Evolutionary conservation across 805 yeast species (phyloP).

Genomic region (Danielozyma ontarioensis): DNA sequence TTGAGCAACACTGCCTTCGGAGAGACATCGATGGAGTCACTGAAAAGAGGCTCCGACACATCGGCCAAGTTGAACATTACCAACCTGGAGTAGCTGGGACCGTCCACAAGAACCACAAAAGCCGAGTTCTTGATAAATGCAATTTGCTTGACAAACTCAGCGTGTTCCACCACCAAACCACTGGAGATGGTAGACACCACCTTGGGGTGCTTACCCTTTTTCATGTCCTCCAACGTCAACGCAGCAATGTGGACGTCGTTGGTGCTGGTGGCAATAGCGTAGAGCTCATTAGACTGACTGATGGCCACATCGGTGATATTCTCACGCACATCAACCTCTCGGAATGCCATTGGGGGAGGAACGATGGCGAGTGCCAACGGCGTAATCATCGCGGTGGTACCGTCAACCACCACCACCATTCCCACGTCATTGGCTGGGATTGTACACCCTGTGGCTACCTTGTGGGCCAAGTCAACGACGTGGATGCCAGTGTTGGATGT

Average conservation of each 20-base stretch:
- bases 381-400: constrained; percentile 62
- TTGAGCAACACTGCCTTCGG: constrained; percentile 54
- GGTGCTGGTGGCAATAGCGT: constrained; percentile 54
- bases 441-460: constrained; percentile 64
- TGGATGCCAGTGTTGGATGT: constrained; percentile 43
- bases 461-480: constrained; percentile 63
- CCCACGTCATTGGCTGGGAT: constrained; percentile 69
- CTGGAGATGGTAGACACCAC: constrained; percentile 25
- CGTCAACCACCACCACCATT: constrained; percentile 77
- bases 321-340: constrained; percentile 51
- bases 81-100: constrained; percentile 44
- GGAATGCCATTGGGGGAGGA: constrained; percentile 88
- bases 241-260: constrained; percentile 28
- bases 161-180: constrained; percentile 24
- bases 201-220: constrained; percentile 44
- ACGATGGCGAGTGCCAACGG: constrained; percentile 82
- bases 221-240: constrained; percentile 47
- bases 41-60: constrained; percentile 34
- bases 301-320: constrained; percentile 64
- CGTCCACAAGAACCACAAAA: constrained; percentile 59
- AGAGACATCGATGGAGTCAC: constrained; percentile 38
- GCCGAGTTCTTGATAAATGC: constrained; percentile 47
- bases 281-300: constrained; percentile 50
- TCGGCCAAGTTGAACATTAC: constrained; percentile 46
- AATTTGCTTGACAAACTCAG: constrained; percentile 58